These are phyloP conservation scores for Penicillium janthinellum DNA, from an alignment of 2,329 filamentous ascomycete species.

Conservation along the genomic window DNA sequence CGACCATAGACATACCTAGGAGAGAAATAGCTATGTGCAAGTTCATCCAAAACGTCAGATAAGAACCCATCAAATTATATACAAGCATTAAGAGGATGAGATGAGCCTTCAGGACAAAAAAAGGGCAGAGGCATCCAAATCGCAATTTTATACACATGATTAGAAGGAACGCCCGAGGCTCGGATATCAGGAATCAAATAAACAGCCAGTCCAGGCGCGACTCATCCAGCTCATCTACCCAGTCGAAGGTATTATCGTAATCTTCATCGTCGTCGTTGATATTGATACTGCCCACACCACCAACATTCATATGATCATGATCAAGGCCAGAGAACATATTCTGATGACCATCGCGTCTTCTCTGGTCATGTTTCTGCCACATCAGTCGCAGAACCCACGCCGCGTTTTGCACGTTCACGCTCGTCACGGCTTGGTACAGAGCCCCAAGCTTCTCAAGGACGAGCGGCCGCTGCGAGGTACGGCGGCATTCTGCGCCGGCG, in stretches of 20 bases:
- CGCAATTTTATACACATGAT: background rate
- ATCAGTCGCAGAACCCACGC: constrained; percentile 44
- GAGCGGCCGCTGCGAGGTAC: constrained; percentile 34
- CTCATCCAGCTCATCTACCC: constrained; percentile 44
- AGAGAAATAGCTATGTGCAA: background rate
- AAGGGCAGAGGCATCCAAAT: background rate
- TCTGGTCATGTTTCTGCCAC: constrained; percentile 45
- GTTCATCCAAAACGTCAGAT: background rate
- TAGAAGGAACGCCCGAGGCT: background rate
- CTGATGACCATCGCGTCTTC: constrained; percentile 19
- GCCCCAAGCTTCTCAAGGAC: constrained; percentile 37
- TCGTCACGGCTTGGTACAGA: constrained; percentile 40
- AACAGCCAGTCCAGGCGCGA: constrained; percentile 46
- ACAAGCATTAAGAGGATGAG: constrained; percentile 8
- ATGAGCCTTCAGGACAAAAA: background rate
- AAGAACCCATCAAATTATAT: constrained; percentile 6
- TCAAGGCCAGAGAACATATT: constrained; percentile 4
- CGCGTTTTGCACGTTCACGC: constrained; percentile 44
- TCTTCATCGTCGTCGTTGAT: constrained; percentile 24
- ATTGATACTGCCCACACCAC: background rate
- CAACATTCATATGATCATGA: constrained; percentile 1
- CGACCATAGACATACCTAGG: background rate
- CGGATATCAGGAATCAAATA: constrained; percentile 30
- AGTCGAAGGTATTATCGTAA: constrained; percentile 40
- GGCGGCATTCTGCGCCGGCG: constrained; percentile 43